Percentiles rank a stretch among this genome's conserved stretches.
Evolutionary conservation across 306 rosid genomes (phyloP).

Genomic region (Hippophae rhamnoides): DNA sequence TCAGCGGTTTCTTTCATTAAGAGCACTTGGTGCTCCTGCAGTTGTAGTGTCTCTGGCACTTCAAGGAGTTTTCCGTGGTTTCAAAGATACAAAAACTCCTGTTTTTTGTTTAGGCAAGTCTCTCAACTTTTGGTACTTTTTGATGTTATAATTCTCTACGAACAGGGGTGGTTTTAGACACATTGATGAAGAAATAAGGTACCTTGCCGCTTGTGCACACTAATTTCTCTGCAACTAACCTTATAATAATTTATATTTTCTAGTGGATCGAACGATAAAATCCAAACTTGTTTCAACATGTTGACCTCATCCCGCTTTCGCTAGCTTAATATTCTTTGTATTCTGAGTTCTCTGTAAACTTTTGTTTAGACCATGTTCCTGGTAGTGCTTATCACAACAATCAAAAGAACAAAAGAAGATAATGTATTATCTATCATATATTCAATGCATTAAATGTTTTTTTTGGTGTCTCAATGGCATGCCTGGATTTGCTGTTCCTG

Average conservation of each 20-base stretch:
- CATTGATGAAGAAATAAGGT: neutral
- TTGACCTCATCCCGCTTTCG: no score
- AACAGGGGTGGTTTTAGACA: neutral
- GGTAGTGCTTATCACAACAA: no score
- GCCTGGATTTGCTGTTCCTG: neutral
- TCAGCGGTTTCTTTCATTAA: conserved; percentile 53
- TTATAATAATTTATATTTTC: no score
- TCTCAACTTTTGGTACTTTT: neutral
- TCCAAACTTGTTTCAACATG: no score
- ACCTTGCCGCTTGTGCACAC: neutral
- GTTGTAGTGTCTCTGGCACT: conserved; percentile 91
- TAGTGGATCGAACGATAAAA: no score
- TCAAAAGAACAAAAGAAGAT: no score
- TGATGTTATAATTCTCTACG: neutral
- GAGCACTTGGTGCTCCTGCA: conserved; percentile 97
- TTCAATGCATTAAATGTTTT: no score
- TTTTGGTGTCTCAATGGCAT: neutral
- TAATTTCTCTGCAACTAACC: neutral
- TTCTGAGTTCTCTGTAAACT: no score
- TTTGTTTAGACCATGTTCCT: no score
- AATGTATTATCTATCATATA: no score
- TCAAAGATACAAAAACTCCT: conserved; percentile 90
- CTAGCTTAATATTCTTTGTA: no score
- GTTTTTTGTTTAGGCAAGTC: conserved; percentile 81
- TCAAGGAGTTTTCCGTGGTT: conserved; percentile 97